Evolutionary conservation across 2,329 filamentous ascomycete species (phyloP).

Genomic region (Paramyrothecium sp.): DNA sequence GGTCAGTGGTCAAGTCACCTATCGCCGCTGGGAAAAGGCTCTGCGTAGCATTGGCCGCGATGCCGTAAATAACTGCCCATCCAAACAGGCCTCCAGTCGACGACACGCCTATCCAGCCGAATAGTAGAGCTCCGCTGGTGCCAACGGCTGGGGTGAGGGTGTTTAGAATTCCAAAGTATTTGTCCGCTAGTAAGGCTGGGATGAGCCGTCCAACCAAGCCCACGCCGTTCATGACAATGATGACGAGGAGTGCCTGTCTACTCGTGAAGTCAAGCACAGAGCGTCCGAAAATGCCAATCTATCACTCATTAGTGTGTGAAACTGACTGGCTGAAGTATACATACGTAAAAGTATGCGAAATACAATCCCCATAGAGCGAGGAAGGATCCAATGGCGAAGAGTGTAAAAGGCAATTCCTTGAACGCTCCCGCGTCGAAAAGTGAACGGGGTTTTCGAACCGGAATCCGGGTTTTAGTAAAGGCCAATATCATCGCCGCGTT

Average conservation of each 20-base stretch:
- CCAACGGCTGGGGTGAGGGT: conserved; percentile 9
- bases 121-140: conserved; percentile 3
- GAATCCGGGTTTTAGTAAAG: conserved; percentile 1
- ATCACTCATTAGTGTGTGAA: not conserved
- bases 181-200: conserved; percentile 13
- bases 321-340: not conserved
- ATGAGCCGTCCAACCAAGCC: conserved; percentile 13
- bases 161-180: conserved; percentile 13
- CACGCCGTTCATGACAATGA: conserved; percentile 13
- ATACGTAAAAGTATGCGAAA: conserved; percentile 2
- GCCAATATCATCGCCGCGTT: conserved; percentile 1
- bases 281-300: conserved; percentile 1
- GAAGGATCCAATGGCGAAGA: not conserved
- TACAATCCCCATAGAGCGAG: conserved; percentile 2
- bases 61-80: conserved; percentile 13
- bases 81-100: not conserved
- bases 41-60: conserved; percentile 2
- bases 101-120: conserved; percentile 1
- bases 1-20: conserved; percentile 1
- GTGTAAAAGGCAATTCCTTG: conserved; percentile 1
- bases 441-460: not conserved
- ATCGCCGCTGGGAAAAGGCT: conserved; percentile 4
- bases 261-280: not conserved
- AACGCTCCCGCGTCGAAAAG: not conserved
- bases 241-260: not conserved